Evolutionary conservation across 2,329 filamentous ascomycete species (phyloP).

Genomic region (Xylariaceae sp.): DNA sequence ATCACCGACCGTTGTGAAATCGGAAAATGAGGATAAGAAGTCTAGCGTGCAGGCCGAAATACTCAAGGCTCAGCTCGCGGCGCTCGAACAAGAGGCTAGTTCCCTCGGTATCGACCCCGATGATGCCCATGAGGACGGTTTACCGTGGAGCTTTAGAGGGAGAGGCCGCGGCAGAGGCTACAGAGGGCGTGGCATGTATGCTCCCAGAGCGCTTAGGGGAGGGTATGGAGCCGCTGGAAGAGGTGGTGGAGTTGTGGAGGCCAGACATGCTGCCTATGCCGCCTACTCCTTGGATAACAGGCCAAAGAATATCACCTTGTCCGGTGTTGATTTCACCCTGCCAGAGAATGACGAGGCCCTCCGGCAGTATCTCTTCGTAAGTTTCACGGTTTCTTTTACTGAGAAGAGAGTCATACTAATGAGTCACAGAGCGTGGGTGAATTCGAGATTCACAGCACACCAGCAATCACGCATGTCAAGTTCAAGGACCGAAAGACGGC

Average conservation of each 20-base stretch:
- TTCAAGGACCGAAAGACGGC: constrained; percentile 66
- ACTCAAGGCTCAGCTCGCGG: constrained; percentile 65
- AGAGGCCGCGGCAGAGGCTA: constrained; percentile 37
- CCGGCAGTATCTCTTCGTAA: constrained; percentile 64
- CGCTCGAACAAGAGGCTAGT: constrained; percentile 67
- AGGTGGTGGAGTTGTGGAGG: constrained; percentile 33
- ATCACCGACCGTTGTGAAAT: constrained; percentile 20
- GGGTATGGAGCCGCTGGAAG: constrained; percentile 44
- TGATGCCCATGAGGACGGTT: constrained; percentile 40
- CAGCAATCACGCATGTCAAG: constrained; percentile 48
- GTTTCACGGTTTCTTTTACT: constrained; percentile 27
- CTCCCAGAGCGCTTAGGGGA: constrained; percentile 37
- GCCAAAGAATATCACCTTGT: constrained; percentile 61
- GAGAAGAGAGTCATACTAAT: constrained; percentile 25
- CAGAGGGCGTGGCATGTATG: constrained; percentile 35
- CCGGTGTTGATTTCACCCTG: constrained; percentile 58
- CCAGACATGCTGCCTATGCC: constrained; percentile 47
- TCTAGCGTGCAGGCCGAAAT: constrained; percentile 51
- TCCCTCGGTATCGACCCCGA: constrained; percentile 62
- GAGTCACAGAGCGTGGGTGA: constrained; percentile 53
- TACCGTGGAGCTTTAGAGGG: constrained; percentile 35
- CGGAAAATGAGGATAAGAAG: constrained; percentile 28
- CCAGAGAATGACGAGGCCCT: constrained; percentile 62
- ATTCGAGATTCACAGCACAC: constrained; percentile 51
- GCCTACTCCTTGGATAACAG: constrained; percentile 71